phyloP scores from a whole-genome alignment of 2,329 filamentous ascomycete genomes.

The Aspergillus tubingensis region DNA sequence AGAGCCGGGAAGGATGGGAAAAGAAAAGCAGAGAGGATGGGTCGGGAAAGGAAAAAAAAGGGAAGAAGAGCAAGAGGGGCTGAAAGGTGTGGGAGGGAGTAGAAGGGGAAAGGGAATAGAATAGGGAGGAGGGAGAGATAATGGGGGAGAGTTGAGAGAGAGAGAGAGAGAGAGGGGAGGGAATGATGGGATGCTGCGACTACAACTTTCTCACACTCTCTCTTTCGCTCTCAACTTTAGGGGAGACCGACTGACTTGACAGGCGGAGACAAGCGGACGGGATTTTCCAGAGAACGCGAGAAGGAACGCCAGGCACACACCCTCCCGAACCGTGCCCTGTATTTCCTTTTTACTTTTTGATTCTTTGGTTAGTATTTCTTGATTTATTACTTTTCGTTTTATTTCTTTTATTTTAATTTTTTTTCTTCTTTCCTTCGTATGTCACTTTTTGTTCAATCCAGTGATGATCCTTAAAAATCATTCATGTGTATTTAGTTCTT shows the following conservation, averaged over 20 bases:
- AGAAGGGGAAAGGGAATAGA: conserved; percentile 25
- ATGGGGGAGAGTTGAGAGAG: conserved; percentile 26
- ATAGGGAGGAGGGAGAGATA: conserved; percentile 33
- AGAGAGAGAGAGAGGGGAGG: conserved; percentile 33
- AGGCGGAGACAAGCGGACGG: conserved; percentile 27
- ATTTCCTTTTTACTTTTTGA: conserved; percentile 1
- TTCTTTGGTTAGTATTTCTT: background rate
- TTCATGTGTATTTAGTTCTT: background rate
- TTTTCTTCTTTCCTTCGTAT: background rate
- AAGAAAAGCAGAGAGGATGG: conserved; percentile 26
- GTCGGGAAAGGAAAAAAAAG: conserved; percentile 25
- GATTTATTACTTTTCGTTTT: background rate
- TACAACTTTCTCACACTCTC: background rate
- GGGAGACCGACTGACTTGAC: conserved; percentile 19
- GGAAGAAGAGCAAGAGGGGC: conserved; percentile 27
- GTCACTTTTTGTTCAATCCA: background rate
- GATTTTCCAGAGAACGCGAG: conserved; percentile 24
- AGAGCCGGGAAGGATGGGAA: conserved; percentile 22
- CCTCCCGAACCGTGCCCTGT: conserved; percentile 5
- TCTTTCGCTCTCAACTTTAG: conserved; percentile 19
- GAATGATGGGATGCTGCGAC: conserved; percentile 18
- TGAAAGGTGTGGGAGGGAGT: conserved; percentile 23
- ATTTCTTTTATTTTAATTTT: background rate
- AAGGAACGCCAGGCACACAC: conserved; percentile 15
- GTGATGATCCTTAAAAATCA: background rate